These are phyloP conservation scores for Leccinum pachyderme DNA, from an alignment of 1,284 basidiomycete species.

Conservation along the genomic window DNA sequence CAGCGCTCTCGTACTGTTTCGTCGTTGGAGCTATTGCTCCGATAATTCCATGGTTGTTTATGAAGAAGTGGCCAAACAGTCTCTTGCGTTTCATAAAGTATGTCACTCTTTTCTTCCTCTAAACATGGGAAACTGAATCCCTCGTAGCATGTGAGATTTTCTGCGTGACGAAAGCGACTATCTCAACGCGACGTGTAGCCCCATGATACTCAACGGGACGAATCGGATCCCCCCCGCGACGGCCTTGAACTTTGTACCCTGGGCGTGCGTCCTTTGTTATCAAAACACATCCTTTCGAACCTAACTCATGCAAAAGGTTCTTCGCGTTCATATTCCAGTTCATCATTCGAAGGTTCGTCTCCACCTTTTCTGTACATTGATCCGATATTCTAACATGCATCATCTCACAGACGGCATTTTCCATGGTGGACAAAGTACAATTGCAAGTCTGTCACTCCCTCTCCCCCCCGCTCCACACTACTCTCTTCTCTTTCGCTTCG, in stretches of 20 bases:
- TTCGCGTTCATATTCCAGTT: conserved; percentile 64
- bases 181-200: conserved; percentile 13
- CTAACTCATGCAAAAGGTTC: conserved; percentile 18
- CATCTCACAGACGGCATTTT: conserved; percentile 47
- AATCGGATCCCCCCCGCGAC: conserved; percentile 40
- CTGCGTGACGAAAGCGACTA: no score
- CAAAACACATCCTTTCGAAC: conserved; percentile 18
- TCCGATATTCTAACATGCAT: conserved; percentile 5
- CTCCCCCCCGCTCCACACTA: not conserved
- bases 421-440: conserved; percentile 75
- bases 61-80: conserved; percentile 43
- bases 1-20: conserved; percentile 47
- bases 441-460: conserved; percentile 33
- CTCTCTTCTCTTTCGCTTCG: not conserved
- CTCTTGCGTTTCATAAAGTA: conserved; percentile 47
- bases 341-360: conserved; percentile 44
- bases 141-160: conserved; percentile 22
- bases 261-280: conserved; percentile 32
- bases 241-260: conserved; percentile 43
- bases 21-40: conserved; percentile 46
- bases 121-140: not conserved
- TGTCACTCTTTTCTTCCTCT: conserved; percentile 3
- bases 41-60: conserved; percentile 40
- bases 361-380: not conserved
- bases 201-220: conserved; percentile 36